Base-by-base conservation (phyloP, 257 asterid species). In the Hygrophila difformis region DNA sequence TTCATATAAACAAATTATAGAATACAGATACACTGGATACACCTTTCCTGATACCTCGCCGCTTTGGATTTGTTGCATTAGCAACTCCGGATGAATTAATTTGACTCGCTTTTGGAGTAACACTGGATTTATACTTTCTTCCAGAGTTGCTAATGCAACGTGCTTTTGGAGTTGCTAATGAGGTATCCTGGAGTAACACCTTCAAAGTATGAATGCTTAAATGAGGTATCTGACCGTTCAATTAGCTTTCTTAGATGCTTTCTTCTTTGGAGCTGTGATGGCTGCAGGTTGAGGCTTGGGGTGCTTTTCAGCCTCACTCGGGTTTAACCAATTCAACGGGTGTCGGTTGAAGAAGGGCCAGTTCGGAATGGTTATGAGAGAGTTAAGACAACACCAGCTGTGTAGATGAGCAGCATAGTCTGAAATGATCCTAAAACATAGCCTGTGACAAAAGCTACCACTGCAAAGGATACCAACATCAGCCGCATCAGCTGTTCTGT, bases 401-500 rank as follows among this genome's bases (percentile, higher is more conserved):
- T 73, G 10, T 79, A 83, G 15, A 66, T 53, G 44, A 71, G 58
- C 67, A 83, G 29, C 94, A 74, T 83, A 12, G 63, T 71, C 66
- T 61, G 84, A 55, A 83, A 83, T 0, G 92, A 83, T n/a, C 72
- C 84, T 71, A 72, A 53, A 4, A 53, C 62, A 29, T 79, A 79
- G 45, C 92, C 87, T 3, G 64, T 41, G 57, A 74, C 21, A 20
- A 79, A 79, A 33, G 84, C 92, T 50, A 64, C 77, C 24, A 60
- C 72, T 1, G 82, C 94, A 46, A 75, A 77, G 34, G 52, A 20
- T 28, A 79, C 68, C 65, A 83, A 56, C 65, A 74, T 20, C 61
- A 76, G 50, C 79, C 79, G 94, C 94, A 79, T 82, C 67, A 79
- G 48, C 35, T 76, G 82, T 72, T 83, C 92, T 15, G 78, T 80